A percentile compares a stretch with the other conserved stretches of the same genome.
Evolutionary conservation across 2,329 filamentous ascomycete species (phyloP).

Genomic region (Diaporthe caulivora): DNA sequence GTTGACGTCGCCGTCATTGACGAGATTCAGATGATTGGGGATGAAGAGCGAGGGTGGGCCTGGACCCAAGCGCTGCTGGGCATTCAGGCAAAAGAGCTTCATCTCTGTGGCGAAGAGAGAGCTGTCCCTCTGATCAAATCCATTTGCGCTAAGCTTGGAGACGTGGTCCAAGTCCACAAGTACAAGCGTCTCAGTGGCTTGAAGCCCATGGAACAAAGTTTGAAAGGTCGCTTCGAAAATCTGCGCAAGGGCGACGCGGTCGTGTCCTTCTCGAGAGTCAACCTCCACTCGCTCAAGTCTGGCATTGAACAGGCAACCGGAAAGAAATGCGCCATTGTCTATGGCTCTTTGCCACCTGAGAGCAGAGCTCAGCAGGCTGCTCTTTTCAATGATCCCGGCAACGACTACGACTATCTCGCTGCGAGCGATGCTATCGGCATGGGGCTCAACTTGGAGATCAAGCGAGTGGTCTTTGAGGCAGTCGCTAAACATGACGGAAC

Average conservation of each 20-base stretch:
- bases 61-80: slow-evolving; percentile 95
- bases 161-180: slow-evolving; percentile 82
- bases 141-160: slow-evolving; percentile 83
- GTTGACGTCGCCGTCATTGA: slow-evolving; percentile 96
- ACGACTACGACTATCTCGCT: slow-evolving; percentile 94
- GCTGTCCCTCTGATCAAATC: slow-evolving; percentile 83
- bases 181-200: slow-evolving; percentile 89
- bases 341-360: slow-evolving; percentile 91
- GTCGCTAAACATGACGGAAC: slow-evolving; percentile 78
- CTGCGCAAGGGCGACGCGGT: slow-evolving; percentile 92
- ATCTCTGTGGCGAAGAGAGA: slow-evolving; percentile 92
- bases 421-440: slow-evolving; percentile 98
- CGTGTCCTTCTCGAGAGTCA: slow-evolving; percentile 86
- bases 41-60: slow-evolving; percentile 85
- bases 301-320: slow-evolving; percentile 83
- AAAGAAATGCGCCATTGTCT: slow-evolving; percentile 89
- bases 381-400: slow-evolving; percentile 94
- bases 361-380: slow-evolving; percentile 91
- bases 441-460: slow-evolving; percentile 94
- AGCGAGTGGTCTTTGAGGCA: slow-evolving; percentile 88
- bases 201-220: slow-evolving; percentile 71
- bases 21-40: slow-evolving; percentile 97
- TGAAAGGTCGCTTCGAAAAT: slow-evolving; percentile 72
- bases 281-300: slow-evolving; percentile 83
- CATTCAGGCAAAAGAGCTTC: slow-evolving; percentile 87